A percentile compares a stretch with the other conserved stretches of the same genome.
Evolutionary conservation across 176 grass and related monocot species (phyloP).

Genomic region (Alloteropsis semialata): DNA sequence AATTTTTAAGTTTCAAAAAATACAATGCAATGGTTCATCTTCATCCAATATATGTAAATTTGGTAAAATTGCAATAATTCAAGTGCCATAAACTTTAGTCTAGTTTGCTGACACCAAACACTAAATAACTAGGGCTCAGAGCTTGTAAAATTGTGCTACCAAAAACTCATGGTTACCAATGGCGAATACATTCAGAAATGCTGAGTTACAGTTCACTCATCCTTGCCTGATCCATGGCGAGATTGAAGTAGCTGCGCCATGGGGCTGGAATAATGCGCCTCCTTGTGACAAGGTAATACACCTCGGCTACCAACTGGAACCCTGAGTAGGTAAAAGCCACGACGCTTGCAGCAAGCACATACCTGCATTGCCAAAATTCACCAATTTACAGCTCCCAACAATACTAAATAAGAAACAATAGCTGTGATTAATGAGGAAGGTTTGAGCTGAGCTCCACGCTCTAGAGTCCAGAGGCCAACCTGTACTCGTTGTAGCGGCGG

Average conservation of each 20-base stretch:
- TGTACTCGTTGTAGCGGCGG: conserved; percentile 78
- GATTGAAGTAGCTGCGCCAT: conserved; percentile 51
- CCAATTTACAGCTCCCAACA: conserved; percentile 14
- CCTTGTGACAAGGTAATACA: conserved; percentile 38
- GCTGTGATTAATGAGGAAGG: not conserved
- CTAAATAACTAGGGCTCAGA: not conserved
- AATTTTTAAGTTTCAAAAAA: not conserved
- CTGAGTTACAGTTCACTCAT: conserved; percentile 16
- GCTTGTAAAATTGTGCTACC: not conserved
- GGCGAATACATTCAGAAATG: conserved; percentile 1
- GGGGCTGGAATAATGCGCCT: conserved; percentile 38
- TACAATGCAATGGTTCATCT: not conserved
- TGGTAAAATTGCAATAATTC: not conserved
- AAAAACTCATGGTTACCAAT: not conserved
- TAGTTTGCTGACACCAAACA: not conserved
- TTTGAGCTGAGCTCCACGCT: not conserved
- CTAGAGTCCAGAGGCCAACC: too few species aligned
- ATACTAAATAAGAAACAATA: not conserved
- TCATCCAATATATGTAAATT: not conserved
- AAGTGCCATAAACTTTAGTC: not conserved
- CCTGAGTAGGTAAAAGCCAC: conserved; percentile 67
- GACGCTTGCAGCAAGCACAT: conserved; percentile 54
- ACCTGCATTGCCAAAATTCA: conserved; percentile 46
- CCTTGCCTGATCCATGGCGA: conserved; percentile 81
- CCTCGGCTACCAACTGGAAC: conserved; percentile 57